phyloP scores from a whole-genome alignment of 2,329 filamentous ascomycete genomes.

The Fusarium sambucinum region DNA sequence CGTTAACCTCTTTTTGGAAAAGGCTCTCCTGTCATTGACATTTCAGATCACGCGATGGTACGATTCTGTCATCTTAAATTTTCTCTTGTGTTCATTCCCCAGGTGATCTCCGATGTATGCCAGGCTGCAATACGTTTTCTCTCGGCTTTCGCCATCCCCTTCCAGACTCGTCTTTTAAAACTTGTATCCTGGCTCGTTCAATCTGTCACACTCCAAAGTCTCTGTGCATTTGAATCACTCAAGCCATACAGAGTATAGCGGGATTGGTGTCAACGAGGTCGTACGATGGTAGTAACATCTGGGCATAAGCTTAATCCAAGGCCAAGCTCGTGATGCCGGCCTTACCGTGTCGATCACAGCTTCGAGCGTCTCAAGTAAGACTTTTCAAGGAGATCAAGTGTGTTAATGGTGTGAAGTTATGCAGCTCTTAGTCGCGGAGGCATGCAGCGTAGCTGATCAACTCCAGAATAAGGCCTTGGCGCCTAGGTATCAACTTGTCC shows the following conservation, averaged over 20 bases:
- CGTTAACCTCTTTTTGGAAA: not conserved
- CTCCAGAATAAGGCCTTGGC: not conserved
- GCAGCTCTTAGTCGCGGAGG: not conserved
- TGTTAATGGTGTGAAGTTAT: not conserved
- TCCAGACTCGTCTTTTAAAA: not conserved
- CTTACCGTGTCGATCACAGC: not conserved
- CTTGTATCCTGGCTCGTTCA: accelerated
- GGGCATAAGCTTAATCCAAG: not conserved
- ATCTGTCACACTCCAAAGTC: too few relatives aligned
- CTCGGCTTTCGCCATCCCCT: not conserved
- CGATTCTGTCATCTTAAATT: not conserved
- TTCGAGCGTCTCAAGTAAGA: not conserved
- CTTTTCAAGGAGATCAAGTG: not conserved
- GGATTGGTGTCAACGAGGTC: not conserved
- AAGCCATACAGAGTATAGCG: too few relatives aligned
- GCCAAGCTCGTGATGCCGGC: not conserved
- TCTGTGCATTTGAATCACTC: too few relatives aligned
- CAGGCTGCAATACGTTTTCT: not conserved
- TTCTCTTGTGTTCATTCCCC: not conserved
- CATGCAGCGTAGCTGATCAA: not conserved
- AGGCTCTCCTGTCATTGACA: not conserved
- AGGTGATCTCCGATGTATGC: not conserved
- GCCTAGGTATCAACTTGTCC: not conserved
- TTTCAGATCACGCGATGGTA: not conserved
- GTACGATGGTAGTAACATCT: not conserved